Conservation (phyloP, 495 filamentous ascomycete species). For the Glutinoglossum americanum region DNA sequence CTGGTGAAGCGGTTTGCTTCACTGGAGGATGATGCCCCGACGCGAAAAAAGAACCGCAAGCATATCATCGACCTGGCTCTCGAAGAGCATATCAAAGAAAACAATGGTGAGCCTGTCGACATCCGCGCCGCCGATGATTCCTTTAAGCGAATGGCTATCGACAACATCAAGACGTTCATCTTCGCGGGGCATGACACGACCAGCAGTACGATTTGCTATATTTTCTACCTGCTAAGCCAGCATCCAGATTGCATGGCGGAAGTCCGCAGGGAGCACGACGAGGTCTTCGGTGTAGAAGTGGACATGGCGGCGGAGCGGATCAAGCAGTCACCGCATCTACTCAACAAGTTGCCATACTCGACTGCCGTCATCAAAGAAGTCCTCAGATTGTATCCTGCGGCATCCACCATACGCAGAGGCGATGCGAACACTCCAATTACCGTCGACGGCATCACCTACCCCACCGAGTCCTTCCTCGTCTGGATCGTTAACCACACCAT, state of each 20-base stretch:
- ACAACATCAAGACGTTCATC: conserved; percentile 19
- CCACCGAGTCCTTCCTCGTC: conserved; percentile 14
- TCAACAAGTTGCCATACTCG: conserved; percentile 22
- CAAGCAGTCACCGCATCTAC: conserved; percentile 12
- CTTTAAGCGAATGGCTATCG: conserved; percentile 12
- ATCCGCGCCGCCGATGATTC: conserved; percentile 7
- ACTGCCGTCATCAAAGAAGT: conserved; percentile 25
- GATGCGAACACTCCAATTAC: not conserved
- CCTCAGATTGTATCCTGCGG: conserved; percentile 19
- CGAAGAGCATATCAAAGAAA: conserved; percentile 1
- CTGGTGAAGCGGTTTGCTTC: conserved; percentile 16
- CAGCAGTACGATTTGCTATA: conserved; percentile 14
- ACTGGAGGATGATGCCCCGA: conserved; percentile 1
- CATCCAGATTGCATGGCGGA: conserved; percentile 10
- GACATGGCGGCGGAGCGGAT: conserved; percentile 8
- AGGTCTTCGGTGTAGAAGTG: conserved; percentile 13
- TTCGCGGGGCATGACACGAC: conserved; percentile 24
- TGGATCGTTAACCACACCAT: conserved; percentile 16
- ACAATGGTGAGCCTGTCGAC: not conserved
- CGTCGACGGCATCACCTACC: conserved; percentile 7
- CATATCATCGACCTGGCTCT: conserved; percentile 15
- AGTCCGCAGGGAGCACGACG: conserved; percentile 17
- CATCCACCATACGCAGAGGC: conserved; percentile 8
- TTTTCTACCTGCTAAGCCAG: conserved; percentile 13
- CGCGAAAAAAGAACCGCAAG: conserved; percentile 2